Evolutionary conservation across 1,139 yeast genomes (phyloP).

Genomic region (Martiniozyma asiatica): DNA sequence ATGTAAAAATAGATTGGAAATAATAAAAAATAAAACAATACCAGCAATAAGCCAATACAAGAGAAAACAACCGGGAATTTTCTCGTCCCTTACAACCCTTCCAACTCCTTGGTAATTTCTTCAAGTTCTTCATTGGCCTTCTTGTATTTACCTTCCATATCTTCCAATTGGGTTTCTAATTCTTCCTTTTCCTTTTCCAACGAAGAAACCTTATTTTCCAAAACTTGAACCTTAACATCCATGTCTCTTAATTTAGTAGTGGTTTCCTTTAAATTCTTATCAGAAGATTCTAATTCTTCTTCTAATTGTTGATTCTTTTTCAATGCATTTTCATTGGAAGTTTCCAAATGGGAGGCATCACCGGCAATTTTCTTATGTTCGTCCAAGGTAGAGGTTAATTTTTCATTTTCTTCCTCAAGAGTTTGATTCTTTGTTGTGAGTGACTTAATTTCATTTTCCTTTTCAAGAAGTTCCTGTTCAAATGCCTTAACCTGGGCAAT

Average conservation of each 20-base stretch:
- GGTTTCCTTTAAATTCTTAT: constrained; percentile 83
- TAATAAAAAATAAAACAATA: constrained; percentile 5
- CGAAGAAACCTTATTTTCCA: constrained; percentile 88
- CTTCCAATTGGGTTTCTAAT: constrained; percentile 87
- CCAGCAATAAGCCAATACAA: constrained; percentile 5
- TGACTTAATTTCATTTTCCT: constrained; percentile 91
- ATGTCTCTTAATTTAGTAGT: constrained; percentile 91
- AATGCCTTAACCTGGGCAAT: constrained; percentile 70
- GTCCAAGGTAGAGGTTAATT: constrained; percentile 66
- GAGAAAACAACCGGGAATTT: no score
- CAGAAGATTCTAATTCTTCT: constrained; percentile 88
- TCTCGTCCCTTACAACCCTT: constrained; percentile 68
- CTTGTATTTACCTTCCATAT: constrained; percentile 67
- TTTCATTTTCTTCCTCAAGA: constrained; percentile 84
- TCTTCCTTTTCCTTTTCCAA: constrained; percentile 88
- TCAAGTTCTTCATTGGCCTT: constrained; percentile 84
- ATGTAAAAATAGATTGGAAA: no score
- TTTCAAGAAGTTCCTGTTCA: constrained; percentile 84
- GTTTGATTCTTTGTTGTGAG: constrained; percentile 85
- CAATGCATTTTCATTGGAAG: constrained; percentile 81
- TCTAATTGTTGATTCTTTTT: constrained; percentile 89
- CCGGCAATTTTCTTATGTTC: constrained; percentile 86
- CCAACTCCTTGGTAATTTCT: constrained; percentile 89
- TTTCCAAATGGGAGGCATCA: constrained; percentile 80
- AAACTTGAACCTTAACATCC: constrained; percentile 93